Conservation (phyloP, 768 basidiomycete species). For the Russula abietina region DNA sequence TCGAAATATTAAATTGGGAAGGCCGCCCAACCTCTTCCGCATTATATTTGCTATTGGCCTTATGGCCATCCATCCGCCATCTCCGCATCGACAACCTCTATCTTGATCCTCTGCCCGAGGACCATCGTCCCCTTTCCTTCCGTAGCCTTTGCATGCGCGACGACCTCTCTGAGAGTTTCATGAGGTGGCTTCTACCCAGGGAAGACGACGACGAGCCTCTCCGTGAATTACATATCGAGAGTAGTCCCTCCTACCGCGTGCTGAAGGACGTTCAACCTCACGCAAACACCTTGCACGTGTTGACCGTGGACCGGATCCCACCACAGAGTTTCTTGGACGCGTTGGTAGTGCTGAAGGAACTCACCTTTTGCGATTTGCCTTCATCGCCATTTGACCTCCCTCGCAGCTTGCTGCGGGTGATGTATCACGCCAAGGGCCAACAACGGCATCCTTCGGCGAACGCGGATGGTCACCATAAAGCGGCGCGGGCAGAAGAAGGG, state of each 20-base stretch:
- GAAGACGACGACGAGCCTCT: conserved; percentile 11
- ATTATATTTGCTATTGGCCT: conserved; percentile 7
- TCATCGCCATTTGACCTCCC: conserved; percentile 1
- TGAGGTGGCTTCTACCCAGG: conserved; percentile 13
- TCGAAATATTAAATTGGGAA: conserved; percentile 19
- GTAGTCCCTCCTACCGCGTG: not conserved
- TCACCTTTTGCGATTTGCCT: conserved; percentile 12
- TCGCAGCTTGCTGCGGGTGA: conserved; percentile 1
- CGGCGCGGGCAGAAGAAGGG: conserved; percentile 2
- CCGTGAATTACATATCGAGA: conserved; percentile 18
- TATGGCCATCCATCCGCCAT: conserved; percentile 18
- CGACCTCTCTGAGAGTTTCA: conserved; percentile 6
- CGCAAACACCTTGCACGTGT: conserved; percentile 9
- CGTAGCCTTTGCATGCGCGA: conserved; percentile 13
- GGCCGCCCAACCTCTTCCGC: conserved; percentile 17
- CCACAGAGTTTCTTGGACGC: conserved; percentile 14
- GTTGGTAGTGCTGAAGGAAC: conserved; percentile 9
- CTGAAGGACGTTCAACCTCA: conserved; percentile 4
- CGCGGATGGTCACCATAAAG: not conserved
- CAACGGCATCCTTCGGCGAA: not conserved
- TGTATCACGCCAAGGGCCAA: not conserved
- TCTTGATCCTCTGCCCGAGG: conserved; percentile 9
- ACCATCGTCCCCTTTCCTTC: conserved; percentile 6
- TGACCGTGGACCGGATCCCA: conserved; percentile 14
- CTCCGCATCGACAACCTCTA: conserved; percentile 18